These are phyloP conservation scores for Colletotrichum tanaceti DNA, from an alignment of 2,329 filamentous ascomycete species.

Conservation along the genomic window DNA sequence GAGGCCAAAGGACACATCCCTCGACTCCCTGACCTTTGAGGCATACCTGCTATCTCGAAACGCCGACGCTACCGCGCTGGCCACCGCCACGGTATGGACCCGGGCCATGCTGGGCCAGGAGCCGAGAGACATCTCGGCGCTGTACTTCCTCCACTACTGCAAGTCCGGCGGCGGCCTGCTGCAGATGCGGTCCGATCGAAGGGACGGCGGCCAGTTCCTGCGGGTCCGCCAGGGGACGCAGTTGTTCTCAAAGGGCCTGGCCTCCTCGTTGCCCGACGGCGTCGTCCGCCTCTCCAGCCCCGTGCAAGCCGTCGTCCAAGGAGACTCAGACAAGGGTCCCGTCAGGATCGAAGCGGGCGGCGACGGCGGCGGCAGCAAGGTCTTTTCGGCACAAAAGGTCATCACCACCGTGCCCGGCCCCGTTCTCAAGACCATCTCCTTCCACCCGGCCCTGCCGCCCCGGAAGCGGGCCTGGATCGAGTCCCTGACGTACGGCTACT, in stretches of 20 bases:
- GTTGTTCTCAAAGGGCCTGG: slow-evolving; percentile 52
- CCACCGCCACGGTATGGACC: slow-evolving; percentile 57
- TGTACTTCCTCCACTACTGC: slow-evolving; percentile 68
- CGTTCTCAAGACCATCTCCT: slow-evolving; percentile 57
- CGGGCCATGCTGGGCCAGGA: slow-evolving; percentile 64
- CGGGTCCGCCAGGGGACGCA: slow-evolving; percentile 61
- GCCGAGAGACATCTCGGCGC: slow-evolving; percentile 60
- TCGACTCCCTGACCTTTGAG: slow-evolving; percentile 48
- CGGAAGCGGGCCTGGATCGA: slow-evolving; percentile 51
- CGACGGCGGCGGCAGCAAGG: too few species aligned
- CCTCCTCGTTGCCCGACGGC: slow-evolving; percentile 47
- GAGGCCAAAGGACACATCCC: slow-evolving; percentile 39
- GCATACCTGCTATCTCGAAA: slow-evolving; percentile 45
- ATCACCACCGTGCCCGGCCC: slow-evolving; percentile 62
- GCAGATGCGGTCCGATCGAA: slow-evolving; percentile 63
- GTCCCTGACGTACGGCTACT: slow-evolving; percentile 57
- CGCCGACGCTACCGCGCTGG: slow-evolving; percentile 46
- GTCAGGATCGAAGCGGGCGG: slow-evolving; percentile 39
- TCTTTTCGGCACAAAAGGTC: slow-evolving; percentile 54
- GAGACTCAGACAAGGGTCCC: slow-evolving; percentile 31
- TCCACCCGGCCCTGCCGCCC: slow-evolving; percentile 58
- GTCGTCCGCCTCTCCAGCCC: slow-evolving; percentile 47
- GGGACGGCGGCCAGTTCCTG: slow-evolving; percentile 65
- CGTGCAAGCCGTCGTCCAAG: slow-evolving; percentile 49
- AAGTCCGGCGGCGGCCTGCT: slow-evolving; percentile 63